Evolutionary conservation across 23 red algal species (phyloP), one percentile per base, ranked within the genome.

Genomic region (Chondrus crispus): DNA sequence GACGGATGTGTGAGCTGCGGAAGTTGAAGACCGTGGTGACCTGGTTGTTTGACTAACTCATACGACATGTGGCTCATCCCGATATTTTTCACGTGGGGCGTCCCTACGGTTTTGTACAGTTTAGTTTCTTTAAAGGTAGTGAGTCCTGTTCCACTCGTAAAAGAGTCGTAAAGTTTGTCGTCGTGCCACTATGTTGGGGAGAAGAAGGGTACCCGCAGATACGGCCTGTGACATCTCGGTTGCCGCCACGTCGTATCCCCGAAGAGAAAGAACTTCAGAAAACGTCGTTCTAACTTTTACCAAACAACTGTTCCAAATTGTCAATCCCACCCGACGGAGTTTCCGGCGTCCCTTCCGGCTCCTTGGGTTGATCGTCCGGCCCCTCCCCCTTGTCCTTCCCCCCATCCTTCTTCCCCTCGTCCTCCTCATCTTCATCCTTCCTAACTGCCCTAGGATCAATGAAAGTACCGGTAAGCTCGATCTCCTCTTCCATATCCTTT

Each of bases 401-500:
- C 11, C 68, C 51, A 53, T 82, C 58, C 30, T 55, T 57, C 91
- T 93, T 93, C 9, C 41, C 66, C 66, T 38, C 45, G 14, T 48
- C 63, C 16, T 88, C 66, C 62, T 88, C 84, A n/a, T 89, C 93
- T 36, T 95, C 93, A 24, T 80, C 82, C 73, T 88, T 87, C 70
- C 93, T 68, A 14, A 89, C 85, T 58, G 93, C 95, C 46, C 80
- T 45, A 4, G 95, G 89, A 72, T 93, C 95, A 22, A 96, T 96
- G 47, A 93, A 96, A 26, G 63, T 88, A 14, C 95, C 95, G 13
- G 95, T 96, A 12, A 96, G 74, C 40, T 90, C 77, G 53, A 93
- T 88, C 58, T 96, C 95, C 50, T 96, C 85, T 73, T 96, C 95
- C 82, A 82, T 88, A 28, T 92, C 95, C 64, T 93, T 88, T 22